phyloP scores from a whole-genome alignment of 148 eudicot species.

The Pouteria glomerata region DNA sequence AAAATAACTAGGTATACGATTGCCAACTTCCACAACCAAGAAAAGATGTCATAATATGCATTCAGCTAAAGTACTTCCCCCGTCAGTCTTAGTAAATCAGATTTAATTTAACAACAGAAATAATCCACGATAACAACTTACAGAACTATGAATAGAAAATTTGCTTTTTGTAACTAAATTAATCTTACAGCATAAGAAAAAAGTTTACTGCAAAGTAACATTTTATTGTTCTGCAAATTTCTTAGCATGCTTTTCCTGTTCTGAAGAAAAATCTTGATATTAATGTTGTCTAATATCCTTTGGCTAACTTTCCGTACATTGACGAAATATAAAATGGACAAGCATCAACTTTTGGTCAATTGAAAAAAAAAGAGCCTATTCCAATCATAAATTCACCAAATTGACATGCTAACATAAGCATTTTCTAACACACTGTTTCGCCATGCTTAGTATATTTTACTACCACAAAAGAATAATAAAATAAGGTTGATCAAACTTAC shows the following conservation, averaged over 20 bases:
- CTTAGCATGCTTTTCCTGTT: not conserved
- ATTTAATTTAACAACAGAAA: not conserved
- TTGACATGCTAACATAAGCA: not conserved
- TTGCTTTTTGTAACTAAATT: not conserved
- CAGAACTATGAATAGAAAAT: not conserved
- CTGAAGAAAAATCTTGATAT: not conserved
- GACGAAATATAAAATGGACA: not conserved
- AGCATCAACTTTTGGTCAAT: not conserved
- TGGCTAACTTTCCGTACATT: not conserved
- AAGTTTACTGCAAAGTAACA: not conserved
- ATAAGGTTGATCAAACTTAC: not conserved
- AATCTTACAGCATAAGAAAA: not conserved
- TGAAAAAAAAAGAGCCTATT: not conserved
- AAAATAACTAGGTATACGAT: not conserved
- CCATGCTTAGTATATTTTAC: not conserved
- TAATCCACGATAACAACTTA: conserved; percentile 1
- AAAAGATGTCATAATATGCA: not conserved
- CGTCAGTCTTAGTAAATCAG: not conserved
- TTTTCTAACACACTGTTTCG: not conserved
- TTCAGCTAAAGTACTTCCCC: not conserved
- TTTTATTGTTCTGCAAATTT: not conserved
- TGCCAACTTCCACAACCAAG: not conserved
- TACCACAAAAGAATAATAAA: not conserved
- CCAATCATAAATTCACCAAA: not conserved
- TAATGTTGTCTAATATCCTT: not conserved